These are phyloP conservation scores for Sporothrix phasma DNA, from an alignment of 2,329 filamentous ascomycete species.

Conservation along the genomic window DNA sequence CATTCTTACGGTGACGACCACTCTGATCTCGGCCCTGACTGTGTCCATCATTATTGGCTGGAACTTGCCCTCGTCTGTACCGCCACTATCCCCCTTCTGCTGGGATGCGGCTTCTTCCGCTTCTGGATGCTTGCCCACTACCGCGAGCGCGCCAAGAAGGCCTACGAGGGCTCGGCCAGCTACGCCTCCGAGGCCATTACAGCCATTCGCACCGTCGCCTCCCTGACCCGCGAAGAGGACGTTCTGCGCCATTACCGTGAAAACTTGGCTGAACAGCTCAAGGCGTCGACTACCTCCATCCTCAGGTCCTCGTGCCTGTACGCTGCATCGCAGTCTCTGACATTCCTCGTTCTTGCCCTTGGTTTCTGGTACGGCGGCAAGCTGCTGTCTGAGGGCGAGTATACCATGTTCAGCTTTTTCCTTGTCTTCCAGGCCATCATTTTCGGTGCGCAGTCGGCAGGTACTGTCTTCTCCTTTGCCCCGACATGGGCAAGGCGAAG, in stretches of 20 bases:
- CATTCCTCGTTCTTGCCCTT: slow-evolving; percentile 75
- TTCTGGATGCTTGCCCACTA: slow-evolving; percentile 65
- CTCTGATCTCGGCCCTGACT: slow-evolving; percentile 62
- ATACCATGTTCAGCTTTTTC: slow-evolving; percentile 80
- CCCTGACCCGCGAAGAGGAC: slow-evolving; percentile 76
- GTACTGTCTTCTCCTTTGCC: slow-evolving; percentile 79
- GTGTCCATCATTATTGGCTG: slow-evolving; percentile 33
- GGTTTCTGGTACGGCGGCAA: slow-evolving; percentile 89
- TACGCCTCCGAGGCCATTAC: slow-evolving; percentile 91
- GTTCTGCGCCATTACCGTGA: slow-evolving; percentile 62
- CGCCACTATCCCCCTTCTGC: slow-evolving; percentile 31
- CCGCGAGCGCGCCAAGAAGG: slow-evolving; percentile 65
- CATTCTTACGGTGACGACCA: slow-evolving; percentile 69
- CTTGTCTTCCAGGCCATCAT: slow-evolving; percentile 80
- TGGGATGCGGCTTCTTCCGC: slow-evolving; percentile 32
- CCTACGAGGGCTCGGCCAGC: slow-evolving; percentile 71
- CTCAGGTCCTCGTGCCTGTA: slow-evolving; percentile 70
- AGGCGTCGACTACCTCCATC: slow-evolving; percentile 60
- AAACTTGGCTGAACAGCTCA: slow-evolving; percentile 57
- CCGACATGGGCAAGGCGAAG: slow-evolving; percentile 89
- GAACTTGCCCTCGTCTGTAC: slow-evolving; percentile 36
- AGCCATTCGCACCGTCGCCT: slow-evolving; percentile 86
- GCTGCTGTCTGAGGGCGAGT: slow-evolving; percentile 60
- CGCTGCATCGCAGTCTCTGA: slow-evolving; percentile 71
- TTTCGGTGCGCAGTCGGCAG: slow-evolving; percentile 86